Evolutionary conservation across 176 grass and related monocot species (phyloP).

Genomic region (Hyparrhenia diplandra): DNA sequence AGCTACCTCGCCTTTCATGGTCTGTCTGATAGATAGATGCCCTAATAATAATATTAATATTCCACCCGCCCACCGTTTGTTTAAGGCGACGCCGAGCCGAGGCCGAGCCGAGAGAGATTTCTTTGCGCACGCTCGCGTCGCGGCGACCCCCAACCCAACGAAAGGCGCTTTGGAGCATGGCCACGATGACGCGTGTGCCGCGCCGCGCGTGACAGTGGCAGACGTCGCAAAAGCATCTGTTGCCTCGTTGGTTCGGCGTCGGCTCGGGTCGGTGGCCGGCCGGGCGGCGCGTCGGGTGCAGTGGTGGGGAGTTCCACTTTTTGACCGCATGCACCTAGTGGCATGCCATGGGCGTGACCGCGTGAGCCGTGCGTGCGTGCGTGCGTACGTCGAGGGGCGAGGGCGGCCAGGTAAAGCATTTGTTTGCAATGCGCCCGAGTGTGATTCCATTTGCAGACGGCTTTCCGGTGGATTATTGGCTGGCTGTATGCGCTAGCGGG

Average conservation of each 20-base stretch:
- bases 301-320: background rate
- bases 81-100: background rate
- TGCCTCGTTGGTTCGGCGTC: background rate
- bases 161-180: background rate
- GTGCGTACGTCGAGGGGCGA: background rate
- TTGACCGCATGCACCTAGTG: background rate
- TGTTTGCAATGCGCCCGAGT: too few relatives aligned
- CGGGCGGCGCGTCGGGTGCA: background rate
- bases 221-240: background rate
- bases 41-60: background rate
- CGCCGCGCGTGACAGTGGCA: background rate
- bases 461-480: too few relatives aligned
- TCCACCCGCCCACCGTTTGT: background rate
- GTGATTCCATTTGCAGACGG: too few relatives aligned
- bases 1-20: conserved; percentile 24
- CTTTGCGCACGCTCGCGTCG: conserved; percentile 9
- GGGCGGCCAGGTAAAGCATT: too few relatives aligned
- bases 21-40: background rate
- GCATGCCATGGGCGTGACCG: background rate
- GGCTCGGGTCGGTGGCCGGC: background rate
- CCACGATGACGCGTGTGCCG: background rate
- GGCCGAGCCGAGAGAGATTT: background rate
- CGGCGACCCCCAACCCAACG: background rate
- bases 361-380: background rate
- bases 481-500: background rate